Conservation (phyloP, 306 rosid species). For the Pueraria montana region DNA sequence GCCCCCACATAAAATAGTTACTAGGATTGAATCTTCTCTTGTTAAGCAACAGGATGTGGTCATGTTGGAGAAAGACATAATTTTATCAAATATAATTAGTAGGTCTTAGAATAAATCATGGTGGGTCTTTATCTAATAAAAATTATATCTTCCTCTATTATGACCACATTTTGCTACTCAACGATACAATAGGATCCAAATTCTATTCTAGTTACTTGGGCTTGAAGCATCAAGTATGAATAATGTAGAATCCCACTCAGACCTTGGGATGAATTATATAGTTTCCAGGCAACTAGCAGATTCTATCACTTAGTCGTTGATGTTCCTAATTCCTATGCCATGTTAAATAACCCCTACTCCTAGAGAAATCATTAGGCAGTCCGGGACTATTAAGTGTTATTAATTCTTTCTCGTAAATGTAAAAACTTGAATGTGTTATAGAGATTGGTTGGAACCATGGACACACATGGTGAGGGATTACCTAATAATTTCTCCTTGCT, state of each 20-base stretch:
- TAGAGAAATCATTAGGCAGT: too few species aligned
- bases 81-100: neutral
- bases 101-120: neutral
- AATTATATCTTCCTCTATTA: neutral
- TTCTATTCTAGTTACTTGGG: neutral
- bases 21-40: neutral
- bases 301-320: neutral
- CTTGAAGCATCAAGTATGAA: slow-evolving; percentile 6
- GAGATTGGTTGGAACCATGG: too few species aligned
- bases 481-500: neutral
- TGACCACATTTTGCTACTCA: neutral
- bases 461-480: too few species aligned
- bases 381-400: too few species aligned
- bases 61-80: neutral
- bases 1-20: neutral
- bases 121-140: neutral
- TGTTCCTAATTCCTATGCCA: neutral
- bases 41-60: neutral
- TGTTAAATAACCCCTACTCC: slow-evolving; percentile 7
- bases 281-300: neutral
- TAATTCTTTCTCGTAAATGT: too few species aligned
- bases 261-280: neutral
- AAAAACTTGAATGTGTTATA: too few species aligned
- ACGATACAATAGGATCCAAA: neutral
- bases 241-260: neutral